These are phyloP conservation scores for Colletotrichum viniferum DNA, from an alignment of 2,329 filamentous ascomycete genomes.

Conservation along the genomic window DNA sequence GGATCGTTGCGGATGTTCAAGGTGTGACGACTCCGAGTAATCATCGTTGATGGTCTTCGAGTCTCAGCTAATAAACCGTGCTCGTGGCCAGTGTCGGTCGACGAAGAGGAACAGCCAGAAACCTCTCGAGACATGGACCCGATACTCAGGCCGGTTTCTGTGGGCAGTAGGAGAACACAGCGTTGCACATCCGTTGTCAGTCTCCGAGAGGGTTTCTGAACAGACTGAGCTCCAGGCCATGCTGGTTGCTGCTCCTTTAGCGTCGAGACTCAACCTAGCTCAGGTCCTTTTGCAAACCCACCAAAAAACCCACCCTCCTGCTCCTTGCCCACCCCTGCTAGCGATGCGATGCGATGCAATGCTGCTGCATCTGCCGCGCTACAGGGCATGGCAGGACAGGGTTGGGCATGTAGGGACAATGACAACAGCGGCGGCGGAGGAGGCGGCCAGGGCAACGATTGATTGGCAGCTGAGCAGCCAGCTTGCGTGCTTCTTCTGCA, in stretches of 20 bases:
- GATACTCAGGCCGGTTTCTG: background rate
- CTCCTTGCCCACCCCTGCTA: conserved; percentile 9
- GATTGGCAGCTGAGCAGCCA: conserved; percentile 10
- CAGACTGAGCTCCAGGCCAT: background rate
- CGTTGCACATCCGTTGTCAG: background rate
- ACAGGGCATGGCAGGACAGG: conserved; percentile 19
- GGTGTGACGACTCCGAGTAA: background rate
- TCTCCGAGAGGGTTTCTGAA: background rate
- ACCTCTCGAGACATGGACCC: background rate
- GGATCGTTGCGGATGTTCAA: background rate
- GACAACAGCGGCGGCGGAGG: conserved; percentile 11
- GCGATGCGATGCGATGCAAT: conserved; percentile 19
- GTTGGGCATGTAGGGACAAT: conserved; percentile 14
- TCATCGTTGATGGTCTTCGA: background rate
- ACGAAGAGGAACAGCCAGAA: background rate
- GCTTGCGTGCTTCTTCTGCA: conserved; percentile 20
- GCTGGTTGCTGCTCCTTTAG: conserved; percentile 14
- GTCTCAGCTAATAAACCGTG: background rate
- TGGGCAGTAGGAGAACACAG: background rate
- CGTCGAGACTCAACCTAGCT: conserved; percentile 21
- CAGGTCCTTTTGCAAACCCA: conserved; percentile 24
- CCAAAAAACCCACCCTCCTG: conserved; percentile 15
- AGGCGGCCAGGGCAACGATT: background rate
- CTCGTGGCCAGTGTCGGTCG: background rate
- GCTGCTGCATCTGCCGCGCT: conserved; percentile 23